phyloP scores from a whole-genome alignment of 2,329 filamentous ascomycete genomes.

The Teratosphaeria viscida region DNA sequence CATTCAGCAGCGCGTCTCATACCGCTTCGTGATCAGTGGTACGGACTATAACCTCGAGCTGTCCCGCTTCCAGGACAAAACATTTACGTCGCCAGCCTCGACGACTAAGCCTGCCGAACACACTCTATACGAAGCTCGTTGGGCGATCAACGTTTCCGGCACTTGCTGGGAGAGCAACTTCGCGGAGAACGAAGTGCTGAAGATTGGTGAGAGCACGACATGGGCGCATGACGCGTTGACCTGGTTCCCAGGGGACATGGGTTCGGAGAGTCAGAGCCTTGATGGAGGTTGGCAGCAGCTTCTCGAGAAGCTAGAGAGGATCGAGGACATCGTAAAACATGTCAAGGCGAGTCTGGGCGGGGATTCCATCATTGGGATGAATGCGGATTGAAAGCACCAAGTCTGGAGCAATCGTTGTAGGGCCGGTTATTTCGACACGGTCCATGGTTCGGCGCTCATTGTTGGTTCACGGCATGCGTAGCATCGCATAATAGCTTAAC shows the following conservation, averaged over 20 bases:
- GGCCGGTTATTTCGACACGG: neutral
- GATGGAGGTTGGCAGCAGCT: slow-evolving; percentile 18
- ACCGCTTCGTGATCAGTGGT: slow-evolving; percentile 16
- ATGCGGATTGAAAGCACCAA: slow-evolving; percentile 1
- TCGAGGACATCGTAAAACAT: slow-evolving; percentile 10
- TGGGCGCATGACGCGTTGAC: slow-evolving; percentile 19
- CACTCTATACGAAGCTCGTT: slow-evolving; percentile 17
- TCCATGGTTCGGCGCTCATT: neutral
- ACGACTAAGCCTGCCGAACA: neutral
- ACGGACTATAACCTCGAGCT: slow-evolving; percentile 23
- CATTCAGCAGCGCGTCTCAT: slow-evolving; percentile 17
- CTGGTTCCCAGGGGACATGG: slow-evolving; percentile 22
- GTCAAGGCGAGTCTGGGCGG: neutral
- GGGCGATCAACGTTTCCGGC: slow-evolving; percentile 20
- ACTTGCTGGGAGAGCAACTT: slow-evolving; percentile 21
- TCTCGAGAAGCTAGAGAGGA: slow-evolving; percentile 15
- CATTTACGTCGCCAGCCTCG: neutral
- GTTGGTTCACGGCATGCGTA: neutral
- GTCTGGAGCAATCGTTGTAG: neutral
- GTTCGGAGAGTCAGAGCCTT: neutral
- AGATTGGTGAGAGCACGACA: slow-evolving; percentile 15
- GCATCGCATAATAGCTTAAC: neutral
- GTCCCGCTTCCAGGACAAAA: slow-evolving; percentile 17
- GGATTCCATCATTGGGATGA: slow-evolving; percentile 2
- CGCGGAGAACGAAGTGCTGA: slow-evolving; percentile 17